phyloP scores from a whole-genome alignment of 345 rosid species.

The Populus alba region DNA sequence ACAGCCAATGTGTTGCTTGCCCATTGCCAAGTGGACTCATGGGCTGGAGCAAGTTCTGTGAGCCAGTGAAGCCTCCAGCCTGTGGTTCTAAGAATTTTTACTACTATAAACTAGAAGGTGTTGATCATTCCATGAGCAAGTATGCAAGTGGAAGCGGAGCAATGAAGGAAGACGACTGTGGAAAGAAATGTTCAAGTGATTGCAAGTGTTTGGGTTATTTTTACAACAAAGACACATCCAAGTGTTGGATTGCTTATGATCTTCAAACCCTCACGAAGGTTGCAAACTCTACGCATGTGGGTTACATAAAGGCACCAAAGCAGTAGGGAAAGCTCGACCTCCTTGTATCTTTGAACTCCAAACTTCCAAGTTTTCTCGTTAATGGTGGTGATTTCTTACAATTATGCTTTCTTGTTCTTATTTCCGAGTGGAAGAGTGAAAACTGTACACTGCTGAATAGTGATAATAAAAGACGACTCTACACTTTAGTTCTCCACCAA shows the following conservation, averaged over 20 bases:
- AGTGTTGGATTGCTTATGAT: slow-evolving; percentile 62
- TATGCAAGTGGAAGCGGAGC: slow-evolving; percentile 42
- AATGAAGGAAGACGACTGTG: slow-evolving; percentile 8
- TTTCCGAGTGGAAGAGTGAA: too few relatives aligned
- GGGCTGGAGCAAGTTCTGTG: slow-evolving; percentile 52
- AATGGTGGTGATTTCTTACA: too few relatives aligned
- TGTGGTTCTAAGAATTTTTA: slow-evolving; percentile 13
- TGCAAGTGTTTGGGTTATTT: slow-evolving; percentile 65
- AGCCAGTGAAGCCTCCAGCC: background rate
- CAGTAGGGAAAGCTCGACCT: background rate
- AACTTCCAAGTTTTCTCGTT: too few relatives aligned
- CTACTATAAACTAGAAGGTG: slow-evolving; percentile 48
- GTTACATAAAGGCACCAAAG: slow-evolving; percentile 29
- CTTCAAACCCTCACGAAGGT: slow-evolving; percentile 42
- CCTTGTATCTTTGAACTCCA: background rate
- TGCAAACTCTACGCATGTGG: slow-evolving; percentile 34
- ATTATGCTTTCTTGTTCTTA: too few relatives aligned
- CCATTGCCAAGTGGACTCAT: slow-evolving; percentile 28
- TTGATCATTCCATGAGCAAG: slow-evolving; percentile 47
- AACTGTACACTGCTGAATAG: too few relatives aligned
- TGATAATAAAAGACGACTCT: too few relatives aligned
- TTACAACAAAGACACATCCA: slow-evolving; percentile 37
- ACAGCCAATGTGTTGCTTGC: slow-evolving; percentile 31
- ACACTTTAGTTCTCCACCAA: too few relatives aligned
- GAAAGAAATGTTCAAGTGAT: slow-evolving; percentile 41